Evolutionary conservation across 2,329 filamentous ascomycete genomes (phyloP).

Genomic region (Scedosporium aurantiacum): DNA sequence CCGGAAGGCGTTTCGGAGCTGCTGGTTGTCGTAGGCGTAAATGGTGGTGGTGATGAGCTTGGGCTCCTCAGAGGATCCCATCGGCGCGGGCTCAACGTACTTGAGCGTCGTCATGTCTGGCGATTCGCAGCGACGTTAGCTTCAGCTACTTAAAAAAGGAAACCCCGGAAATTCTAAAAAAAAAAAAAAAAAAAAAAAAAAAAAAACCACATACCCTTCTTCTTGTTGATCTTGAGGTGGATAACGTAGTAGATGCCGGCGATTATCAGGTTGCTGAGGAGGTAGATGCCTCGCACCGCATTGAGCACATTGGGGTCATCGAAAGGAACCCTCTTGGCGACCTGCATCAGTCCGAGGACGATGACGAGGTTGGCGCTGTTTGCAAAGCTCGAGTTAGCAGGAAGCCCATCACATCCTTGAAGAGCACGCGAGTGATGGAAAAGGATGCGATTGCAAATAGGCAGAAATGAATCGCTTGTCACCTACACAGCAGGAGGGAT

Average conservation of each 20-base stretch:
- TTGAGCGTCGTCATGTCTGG: slow-evolving; percentile 93
- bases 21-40: slow-evolving; percentile 83
- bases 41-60: slow-evolving; percentile 95
- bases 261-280: slow-evolving; percentile 68
- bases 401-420: background rate
- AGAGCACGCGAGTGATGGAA: background rate
- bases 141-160: background rate
- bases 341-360: slow-evolving; percentile 97
- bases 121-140: slow-evolving; percentile 6
- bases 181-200: background rate
- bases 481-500: slow-evolving; percentile 13
- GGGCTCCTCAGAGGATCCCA: slow-evolving; percentile 87
- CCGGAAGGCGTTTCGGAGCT: slow-evolving; percentile 76
- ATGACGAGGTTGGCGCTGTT: slow-evolving; percentile 81
- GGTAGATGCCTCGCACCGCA: slow-evolving; percentile 42
- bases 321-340: slow-evolving; percentile 89
- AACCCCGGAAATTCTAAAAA: background rate
- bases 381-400: background rate
- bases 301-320: slow-evolving; percentile 62
- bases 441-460: background rate
- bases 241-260: slow-evolving; percentile 75
- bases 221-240: slow-evolving; percentile 77
- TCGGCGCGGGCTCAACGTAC: slow-evolving; percentile 90
- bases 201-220: slow-evolving; percentile 63
- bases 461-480: background rate